These are phyloP conservation scores for Mycena metata DNA, from an alignment of 768 basidiomycete genomes.

Conservation along the genomic window DNA sequence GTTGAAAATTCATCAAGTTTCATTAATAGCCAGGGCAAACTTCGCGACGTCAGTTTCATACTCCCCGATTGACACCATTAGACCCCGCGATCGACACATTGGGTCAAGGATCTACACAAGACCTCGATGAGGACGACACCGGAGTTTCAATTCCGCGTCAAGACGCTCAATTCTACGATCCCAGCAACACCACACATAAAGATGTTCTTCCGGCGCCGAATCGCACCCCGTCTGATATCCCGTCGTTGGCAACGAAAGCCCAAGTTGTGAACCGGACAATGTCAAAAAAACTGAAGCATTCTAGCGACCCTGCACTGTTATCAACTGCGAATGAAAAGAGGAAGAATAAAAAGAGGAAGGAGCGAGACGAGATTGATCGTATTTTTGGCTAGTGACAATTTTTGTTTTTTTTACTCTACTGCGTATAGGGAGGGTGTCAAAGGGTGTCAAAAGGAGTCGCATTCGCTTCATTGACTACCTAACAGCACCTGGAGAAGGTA, in stretches of 20 bases:
- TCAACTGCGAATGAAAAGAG: too few species aligned
- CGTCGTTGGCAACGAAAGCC: not conserved
- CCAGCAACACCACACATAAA: slow-evolving; percentile 2
- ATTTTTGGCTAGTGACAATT: slow-evolving; percentile 62
- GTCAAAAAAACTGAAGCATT: slow-evolving; percentile 7
- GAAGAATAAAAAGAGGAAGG: slow-evolving; percentile 55
- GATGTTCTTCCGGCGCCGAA: not conserved
- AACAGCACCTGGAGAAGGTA: slow-evolving; percentile 41
- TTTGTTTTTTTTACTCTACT: slow-evolving; percentile 32
- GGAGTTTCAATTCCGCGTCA: slow-evolving; percentile 26
- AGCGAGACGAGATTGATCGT: slow-evolving; percentile 75
- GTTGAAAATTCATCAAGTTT: slow-evolving; percentile 16
- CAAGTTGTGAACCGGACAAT: not conserved
- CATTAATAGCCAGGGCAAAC: slow-evolving; percentile 9
- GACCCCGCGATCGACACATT: not conserved
- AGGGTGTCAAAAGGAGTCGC: slow-evolving; percentile 34
- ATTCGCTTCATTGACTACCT: slow-evolving; percentile 39
- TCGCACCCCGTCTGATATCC: not conserved
- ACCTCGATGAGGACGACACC: slow-evolving; percentile 19
- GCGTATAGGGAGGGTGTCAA: slow-evolving; percentile 33
- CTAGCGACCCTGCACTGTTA: too few species aligned
- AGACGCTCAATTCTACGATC: not conserved
- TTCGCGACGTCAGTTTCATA: not conserved
- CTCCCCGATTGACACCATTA: not conserved
- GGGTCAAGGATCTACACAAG: not conserved